phyloP scores from a whole-genome alignment of 192 early-diverging fungal genomes.

The Chytriomyces sp. region DNA sequence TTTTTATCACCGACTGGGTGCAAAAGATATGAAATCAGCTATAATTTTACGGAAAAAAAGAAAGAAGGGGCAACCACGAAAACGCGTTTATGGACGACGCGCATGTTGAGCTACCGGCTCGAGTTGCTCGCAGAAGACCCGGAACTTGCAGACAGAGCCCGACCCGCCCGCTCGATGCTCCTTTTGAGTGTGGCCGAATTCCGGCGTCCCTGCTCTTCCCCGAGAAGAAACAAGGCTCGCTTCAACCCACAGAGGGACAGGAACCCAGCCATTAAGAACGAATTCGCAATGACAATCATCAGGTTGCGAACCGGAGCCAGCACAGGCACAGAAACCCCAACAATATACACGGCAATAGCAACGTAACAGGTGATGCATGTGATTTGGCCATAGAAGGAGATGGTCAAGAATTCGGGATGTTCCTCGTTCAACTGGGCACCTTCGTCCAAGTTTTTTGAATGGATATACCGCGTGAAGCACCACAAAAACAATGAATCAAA shows the following conservation, averaged over 20 bases:
- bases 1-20: no score
- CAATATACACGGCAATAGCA: neutral
- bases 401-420: neutral
- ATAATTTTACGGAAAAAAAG: neutral
- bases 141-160: neutral
- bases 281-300: neutral
- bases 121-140: no score
- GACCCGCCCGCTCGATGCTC: neutral
- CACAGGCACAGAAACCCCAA: neutral
- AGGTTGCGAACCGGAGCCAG: neutral
- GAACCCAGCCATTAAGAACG: neutral
- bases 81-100: neutral
- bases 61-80: neutral
- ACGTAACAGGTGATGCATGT: neutral
- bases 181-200: neutral
- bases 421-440: neutral
- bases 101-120: no score
- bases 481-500: neutral
- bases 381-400: neutral
- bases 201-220: neutral
- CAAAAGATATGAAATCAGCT: no score
- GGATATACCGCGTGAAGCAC: neutral
- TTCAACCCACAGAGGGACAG: neutral
- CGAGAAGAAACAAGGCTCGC: neutral
- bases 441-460: neutral